These are phyloP conservation scores for Pneumocystis murina DNA, from an alignment of 1,139 yeast species.

Conservation along the genomic window DNA sequence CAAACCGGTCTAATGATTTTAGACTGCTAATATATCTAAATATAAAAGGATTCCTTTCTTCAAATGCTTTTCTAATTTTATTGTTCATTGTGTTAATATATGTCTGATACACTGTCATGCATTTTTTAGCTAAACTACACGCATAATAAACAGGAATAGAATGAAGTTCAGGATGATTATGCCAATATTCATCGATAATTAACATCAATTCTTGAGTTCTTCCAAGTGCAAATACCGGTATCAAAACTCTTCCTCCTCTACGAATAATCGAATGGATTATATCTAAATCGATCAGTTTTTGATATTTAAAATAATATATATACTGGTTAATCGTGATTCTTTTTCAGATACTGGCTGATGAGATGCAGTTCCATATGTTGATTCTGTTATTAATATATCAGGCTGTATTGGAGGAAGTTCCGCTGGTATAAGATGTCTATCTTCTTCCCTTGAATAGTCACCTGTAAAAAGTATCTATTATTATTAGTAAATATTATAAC, in stretches of 20 bases:
- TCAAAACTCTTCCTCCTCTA: constrained; percentile 80
- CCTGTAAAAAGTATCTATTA: constrained; percentile 64
- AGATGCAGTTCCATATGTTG: constrained; percentile 95
- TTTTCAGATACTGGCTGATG: constrained; percentile 82
- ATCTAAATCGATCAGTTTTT: constrained; percentile 15
- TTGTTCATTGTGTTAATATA: constrained; percentile 96
- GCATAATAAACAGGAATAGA: constrained; percentile 77
- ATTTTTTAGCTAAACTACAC: constrained; percentile 81
- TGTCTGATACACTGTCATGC: constrained; percentile 95
- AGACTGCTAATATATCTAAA: constrained; percentile 75
- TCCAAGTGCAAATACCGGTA: constrained; percentile 94
- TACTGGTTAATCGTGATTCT: constrained; percentile 57
- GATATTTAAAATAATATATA: background rate
- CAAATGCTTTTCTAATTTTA: constrained; percentile 59
- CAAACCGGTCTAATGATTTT: constrained; percentile 65
- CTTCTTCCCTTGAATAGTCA: constrained; percentile 89
- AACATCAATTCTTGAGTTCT: constrained; percentile 86
- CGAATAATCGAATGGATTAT: constrained; percentile 69
- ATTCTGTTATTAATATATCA: constrained; percentile 80
- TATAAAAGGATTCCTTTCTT: constrained; percentile 71
- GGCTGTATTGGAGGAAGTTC: constrained; percentile 86
- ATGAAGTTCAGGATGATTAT: constrained; percentile 65
- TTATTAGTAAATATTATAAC: background rate
- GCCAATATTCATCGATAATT: constrained; percentile 91
- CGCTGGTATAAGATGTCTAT: constrained; percentile 86